phyloP scores from a whole-genome alignment of 768 basidiomycete species.

The Kwoniella europaea region DNA sequence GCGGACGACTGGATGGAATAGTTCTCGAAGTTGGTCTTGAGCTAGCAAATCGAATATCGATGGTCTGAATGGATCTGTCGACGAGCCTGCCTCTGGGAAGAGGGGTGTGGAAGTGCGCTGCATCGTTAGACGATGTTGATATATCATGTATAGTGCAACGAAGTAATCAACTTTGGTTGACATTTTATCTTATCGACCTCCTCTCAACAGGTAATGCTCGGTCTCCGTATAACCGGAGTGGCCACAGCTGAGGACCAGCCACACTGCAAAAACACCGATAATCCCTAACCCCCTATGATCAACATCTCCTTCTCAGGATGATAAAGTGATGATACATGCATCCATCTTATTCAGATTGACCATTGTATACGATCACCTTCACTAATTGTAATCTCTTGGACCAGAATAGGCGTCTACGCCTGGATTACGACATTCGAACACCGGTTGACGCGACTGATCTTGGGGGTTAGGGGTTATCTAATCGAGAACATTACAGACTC shows the following conservation, averaged over 20 bases:
- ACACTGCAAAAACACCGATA: not conserved
- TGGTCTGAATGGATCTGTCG: slow-evolving; percentile 36
- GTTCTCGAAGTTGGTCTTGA: slow-evolving; percentile 87
- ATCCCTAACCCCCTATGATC: slow-evolving; percentile 7
- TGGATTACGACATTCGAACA: not conserved
- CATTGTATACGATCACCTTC: no score
- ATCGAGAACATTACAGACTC: not conserved
- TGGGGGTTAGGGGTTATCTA: no score
- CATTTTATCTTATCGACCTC: not conserved
- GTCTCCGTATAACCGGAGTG: not conserved
- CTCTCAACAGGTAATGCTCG: not conserved
- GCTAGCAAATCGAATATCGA: slow-evolving; percentile 85
- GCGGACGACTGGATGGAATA: slow-evolving; percentile 91
- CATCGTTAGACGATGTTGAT: not conserved
- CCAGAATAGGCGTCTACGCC: not conserved
- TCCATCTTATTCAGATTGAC: not conserved
- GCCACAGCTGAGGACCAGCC: not conserved
- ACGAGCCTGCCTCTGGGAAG: slow-evolving; percentile 5
- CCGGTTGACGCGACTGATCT: slow-evolving; percentile 12
- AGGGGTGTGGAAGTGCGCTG: slow-evolving; percentile 1
- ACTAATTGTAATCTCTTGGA: no score
- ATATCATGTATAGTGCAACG: not conserved
- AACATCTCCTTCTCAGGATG: not conserved
- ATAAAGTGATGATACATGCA: not conserved
- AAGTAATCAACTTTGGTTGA: not conserved